Evolutionary conservation across 1,284 basidiomycete genomes (phyloP).

Genomic region (Boletus calvinii): DNA sequence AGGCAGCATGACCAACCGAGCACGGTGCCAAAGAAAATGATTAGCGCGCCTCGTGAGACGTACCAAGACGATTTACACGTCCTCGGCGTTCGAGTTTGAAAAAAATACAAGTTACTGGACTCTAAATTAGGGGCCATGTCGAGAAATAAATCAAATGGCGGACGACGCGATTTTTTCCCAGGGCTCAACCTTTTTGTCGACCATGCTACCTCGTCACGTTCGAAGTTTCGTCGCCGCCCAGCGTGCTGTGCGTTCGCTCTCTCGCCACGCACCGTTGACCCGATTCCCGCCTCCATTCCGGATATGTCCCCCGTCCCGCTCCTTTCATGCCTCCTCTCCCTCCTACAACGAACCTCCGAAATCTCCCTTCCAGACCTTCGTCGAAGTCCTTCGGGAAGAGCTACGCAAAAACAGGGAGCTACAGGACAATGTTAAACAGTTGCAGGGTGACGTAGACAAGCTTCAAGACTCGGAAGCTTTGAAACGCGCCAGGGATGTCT

Average conservation of each 20-base stretch:
- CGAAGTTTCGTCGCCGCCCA: conserved; percentile 32
- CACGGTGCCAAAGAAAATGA: too few relatives aligned
- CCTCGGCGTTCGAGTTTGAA: too few relatives aligned
- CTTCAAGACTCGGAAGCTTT: conserved; percentile 96
- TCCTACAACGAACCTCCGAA: conserved; percentile 70
- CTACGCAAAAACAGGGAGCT: conserved; percentile 91
- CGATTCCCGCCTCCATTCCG: conserved; percentile 41
- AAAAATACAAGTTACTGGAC: too few relatives aligned
- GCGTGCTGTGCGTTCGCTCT: conserved; percentile 20
- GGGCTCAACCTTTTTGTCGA: conserved; percentile 1
- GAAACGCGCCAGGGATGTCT: conserved; percentile 86
- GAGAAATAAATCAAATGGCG: too few relatives aligned
- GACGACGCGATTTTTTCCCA: too few relatives aligned
- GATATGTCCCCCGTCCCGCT: conserved; percentile 38
- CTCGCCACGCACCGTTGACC: conserved; percentile 16
- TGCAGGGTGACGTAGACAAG: conserved; percentile 97
- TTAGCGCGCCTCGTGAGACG: too few relatives aligned
- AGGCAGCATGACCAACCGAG: too few relatives aligned
- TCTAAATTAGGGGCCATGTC: too few relatives aligned
- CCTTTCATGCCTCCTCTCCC: conserved; percentile 70
- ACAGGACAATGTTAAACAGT: conserved; percentile 95
- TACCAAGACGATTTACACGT: too few relatives aligned
- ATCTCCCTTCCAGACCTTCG: conserved; percentile 95
- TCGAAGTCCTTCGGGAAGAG: conserved; percentile 91
- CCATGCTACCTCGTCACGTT: conserved; percentile 34